Evolutionary conservation across 2,329 filamentous ascomycete species (phyloP).

Genomic region (Fusarium domesticum): DNA sequence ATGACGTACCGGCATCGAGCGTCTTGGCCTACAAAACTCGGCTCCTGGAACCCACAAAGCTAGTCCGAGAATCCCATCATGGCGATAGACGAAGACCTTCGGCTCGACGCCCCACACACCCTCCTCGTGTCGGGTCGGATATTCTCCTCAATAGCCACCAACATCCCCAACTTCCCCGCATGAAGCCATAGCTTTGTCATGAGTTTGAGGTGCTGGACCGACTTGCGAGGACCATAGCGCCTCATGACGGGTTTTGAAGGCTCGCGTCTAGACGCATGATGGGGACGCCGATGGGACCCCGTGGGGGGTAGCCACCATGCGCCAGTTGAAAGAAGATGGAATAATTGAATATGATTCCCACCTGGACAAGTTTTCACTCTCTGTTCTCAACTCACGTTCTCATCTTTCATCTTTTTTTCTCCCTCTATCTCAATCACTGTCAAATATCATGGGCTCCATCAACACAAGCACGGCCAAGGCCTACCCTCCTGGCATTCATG

Average conservation of each 20-base stretch:
- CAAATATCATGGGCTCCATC: constrained; percentile 29
- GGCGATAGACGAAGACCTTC: constrained; percentile 13
- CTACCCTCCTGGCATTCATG: constrained; percentile 52
- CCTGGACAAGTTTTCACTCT: constrained; percentile 2
- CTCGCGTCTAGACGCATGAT: constrained; percentile 10
- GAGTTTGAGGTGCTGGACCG: no score
- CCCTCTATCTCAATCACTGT: not conserved
- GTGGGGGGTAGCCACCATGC: constrained; percentile 8
- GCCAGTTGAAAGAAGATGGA: constrained; percentile 9
- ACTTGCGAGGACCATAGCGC: no score
- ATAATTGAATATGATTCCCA: constrained; percentile 12
- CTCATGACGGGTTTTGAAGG: no score
- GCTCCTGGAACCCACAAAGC: no score
- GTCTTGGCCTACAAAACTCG: no score
- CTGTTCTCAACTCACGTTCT: constrained; percentile 1
- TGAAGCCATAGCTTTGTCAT: constrained; percentile 13
- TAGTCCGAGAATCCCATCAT: constrained; percentile 4
- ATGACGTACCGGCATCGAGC: no score
- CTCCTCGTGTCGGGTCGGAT: constrained; percentile 29
- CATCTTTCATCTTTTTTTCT: not conserved
- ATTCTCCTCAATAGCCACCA: constrained; percentile 5
- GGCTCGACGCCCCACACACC: constrained; percentile 27
- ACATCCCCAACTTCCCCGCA: constrained; percentile 29
- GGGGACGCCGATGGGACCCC: constrained; percentile 9
- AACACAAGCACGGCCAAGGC: constrained; percentile 28